Evolutionary conservation across 306 rosid genomes (phyloP).

Genomic region (Trichosanthes truncata): DNA sequence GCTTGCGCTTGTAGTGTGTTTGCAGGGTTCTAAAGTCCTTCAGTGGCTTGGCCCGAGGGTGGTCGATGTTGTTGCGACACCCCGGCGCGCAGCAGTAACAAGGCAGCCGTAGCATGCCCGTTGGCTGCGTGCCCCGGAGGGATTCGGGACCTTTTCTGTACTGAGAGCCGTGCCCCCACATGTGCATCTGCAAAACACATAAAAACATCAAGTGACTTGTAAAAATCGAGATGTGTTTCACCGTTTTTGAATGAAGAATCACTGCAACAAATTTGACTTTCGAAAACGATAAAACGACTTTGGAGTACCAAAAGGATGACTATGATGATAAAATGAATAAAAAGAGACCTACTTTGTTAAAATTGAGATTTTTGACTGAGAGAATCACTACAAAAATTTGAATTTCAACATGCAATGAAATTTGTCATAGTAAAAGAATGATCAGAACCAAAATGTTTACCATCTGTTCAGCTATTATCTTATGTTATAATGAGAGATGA

Average conservation of each 20-base stretch:
- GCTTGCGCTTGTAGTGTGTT: slow-evolving; percentile 95
- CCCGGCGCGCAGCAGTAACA: slow-evolving; percentile 95
- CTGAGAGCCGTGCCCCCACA: slow-evolving; percentile 99
- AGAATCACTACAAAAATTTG: neutral
- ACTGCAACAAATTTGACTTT: neutral
- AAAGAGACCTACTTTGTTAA: neutral
- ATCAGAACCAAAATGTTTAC: no score
- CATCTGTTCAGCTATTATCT: neutral
- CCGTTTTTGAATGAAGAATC: no score
- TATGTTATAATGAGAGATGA: neutral
- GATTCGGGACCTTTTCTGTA: slow-evolving; percentile 97
- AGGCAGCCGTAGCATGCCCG: slow-evolving; percentile 92
- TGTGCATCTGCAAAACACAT: slow-evolving; percentile 57
- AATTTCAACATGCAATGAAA: neutral
- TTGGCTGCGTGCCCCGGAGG: slow-evolving; percentile 90
- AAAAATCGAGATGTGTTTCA: neutral
- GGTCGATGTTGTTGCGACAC: slow-evolving; percentile 92
- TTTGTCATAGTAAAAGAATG: neutral
- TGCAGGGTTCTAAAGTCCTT: slow-evolving; percentile 95
- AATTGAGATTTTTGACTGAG: neutral
- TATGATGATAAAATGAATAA: neutral
- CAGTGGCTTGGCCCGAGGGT: slow-evolving; percentile 78
- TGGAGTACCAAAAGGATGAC: neutral
- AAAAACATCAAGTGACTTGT: neutral
- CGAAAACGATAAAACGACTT: neutral